A percentile compares a stretch with the other conserved stretches of the same genome.
phyloP scores from a whole-genome alignment of 2,329 filamentous ascomycete species.

The Verticillium nonalfalfae region DNA sequence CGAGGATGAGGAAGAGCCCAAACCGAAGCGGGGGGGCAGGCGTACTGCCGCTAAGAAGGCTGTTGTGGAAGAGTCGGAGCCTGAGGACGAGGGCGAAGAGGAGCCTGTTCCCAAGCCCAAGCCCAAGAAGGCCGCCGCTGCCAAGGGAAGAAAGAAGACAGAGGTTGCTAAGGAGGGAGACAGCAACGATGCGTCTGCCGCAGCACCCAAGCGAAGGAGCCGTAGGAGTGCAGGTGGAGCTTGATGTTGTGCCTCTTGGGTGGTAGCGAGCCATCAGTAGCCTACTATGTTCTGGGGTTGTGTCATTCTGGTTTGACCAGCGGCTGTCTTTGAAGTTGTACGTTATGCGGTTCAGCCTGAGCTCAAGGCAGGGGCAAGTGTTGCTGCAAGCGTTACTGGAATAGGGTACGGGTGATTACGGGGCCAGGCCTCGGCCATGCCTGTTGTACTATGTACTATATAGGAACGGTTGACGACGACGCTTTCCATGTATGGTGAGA shows the following conservation, averaged over 20 bases:
- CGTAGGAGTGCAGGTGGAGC: background rate
- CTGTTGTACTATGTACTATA: background rate
- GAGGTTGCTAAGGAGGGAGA: constrained; percentile 6
- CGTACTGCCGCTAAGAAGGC: constrained; percentile 3
- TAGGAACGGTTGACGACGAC: background rate
- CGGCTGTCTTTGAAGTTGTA: too few species aligned
- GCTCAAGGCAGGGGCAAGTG: too few species aligned
- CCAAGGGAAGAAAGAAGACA: constrained; percentile 6
- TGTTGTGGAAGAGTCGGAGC: constrained; percentile 5
- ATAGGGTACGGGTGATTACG: too few species aligned
- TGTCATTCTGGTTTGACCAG: too few species aligned
- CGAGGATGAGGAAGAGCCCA: constrained; percentile 16
- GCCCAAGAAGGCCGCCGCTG: constrained; percentile 18
- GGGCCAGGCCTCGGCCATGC: background rate
- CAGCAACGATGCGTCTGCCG: constrained; percentile 11
- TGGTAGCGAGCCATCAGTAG: too few species aligned
- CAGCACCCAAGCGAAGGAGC: constrained; percentile 3
- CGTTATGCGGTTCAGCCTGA: too few species aligned
- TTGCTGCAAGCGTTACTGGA: too few species aligned
- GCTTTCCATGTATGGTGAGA: background rate
- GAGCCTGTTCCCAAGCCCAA: constrained; percentile 26
- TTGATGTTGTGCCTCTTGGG: background rate
- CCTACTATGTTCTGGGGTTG: too few species aligned
- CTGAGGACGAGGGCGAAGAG: constrained; percentile 16
- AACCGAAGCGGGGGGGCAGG: constrained; percentile 7